Evolutionary conservation across 768 basidiomycete genomes (phyloP).

Genomic region (Gymnopilus dilepis): DNA sequence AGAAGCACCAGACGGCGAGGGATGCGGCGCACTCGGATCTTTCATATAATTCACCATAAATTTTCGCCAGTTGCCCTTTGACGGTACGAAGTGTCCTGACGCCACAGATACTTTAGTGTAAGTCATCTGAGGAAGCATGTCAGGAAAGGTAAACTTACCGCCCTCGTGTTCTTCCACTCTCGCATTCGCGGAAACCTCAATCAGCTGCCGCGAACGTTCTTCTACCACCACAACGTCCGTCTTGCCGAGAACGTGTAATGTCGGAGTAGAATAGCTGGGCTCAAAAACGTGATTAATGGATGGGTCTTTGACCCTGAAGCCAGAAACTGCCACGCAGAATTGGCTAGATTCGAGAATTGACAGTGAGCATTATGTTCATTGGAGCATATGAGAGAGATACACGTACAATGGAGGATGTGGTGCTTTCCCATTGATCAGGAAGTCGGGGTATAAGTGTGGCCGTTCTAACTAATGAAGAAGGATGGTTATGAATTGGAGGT

Average conservation of each 20-base stretch:
- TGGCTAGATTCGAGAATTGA: constrained; percentile 41
- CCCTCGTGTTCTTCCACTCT: constrained; percentile 82
- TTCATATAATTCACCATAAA: constrained; percentile 74
- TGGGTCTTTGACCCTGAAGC: constrained; percentile 62
- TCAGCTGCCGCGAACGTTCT: constrained; percentile 65
- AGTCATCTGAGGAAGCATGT: not conserved
- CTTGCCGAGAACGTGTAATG: constrained; percentile 78
- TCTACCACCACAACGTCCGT: constrained; percentile 76
- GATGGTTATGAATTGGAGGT: not conserved
- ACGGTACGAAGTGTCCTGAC: constrained; percentile 84
- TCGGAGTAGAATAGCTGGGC: constrained; percentile 66
- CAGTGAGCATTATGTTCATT: not conserved
- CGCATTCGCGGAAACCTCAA: constrained; percentile 57
- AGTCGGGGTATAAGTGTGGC: constrained; percentile 54
- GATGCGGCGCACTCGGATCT: constrained; percentile 51
- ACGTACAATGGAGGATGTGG: constrained; percentile 80
- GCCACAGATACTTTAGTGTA: not conserved
- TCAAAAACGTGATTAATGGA: constrained; percentile 55
- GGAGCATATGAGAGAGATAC: not conserved
- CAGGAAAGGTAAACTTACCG: constrained; percentile 52
- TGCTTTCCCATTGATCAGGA: constrained; percentile 65
- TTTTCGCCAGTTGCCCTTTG: constrained; percentile 74
- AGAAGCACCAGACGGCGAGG: constrained; percentile 42
- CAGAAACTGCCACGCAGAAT: constrained; percentile 79
- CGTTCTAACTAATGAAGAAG: constrained; percentile 45